A percentile compares a stretch with the other conserved stretches of the same genome.
These are phyloP conservation scores for Chrysopogon serrulatus DNA, from an alignment of 176 grass and related monocot genomes.

Conservation along the genomic window DNA sequence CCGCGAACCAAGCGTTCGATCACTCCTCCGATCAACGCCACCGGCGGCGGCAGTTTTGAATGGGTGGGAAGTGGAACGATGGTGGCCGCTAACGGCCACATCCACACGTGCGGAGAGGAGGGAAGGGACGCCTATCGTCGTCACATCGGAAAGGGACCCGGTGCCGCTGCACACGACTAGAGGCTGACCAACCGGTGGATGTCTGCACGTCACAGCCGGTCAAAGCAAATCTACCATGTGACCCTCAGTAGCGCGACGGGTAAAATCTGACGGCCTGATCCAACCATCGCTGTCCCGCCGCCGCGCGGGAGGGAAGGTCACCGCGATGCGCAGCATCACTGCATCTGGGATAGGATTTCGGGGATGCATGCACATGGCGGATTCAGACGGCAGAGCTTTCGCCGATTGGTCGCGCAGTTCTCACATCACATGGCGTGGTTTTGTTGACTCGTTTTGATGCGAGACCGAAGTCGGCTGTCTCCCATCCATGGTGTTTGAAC, in stretches of 20 bases:
- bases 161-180: not conserved
- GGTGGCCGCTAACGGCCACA: not conserved
- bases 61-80: too few species aligned
- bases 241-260: not conserved
- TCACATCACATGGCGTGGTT: not conserved
- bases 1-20: too few species aligned
- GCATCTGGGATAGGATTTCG: not conserved
- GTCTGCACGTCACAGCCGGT: not conserved
- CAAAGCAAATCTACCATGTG: not conserved
- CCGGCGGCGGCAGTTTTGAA: too few species aligned
- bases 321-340: not conserved
- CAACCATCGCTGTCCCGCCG: not conserved
- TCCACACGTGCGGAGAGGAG: not conserved
- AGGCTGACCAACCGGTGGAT: not conserved
- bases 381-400: not conserved
- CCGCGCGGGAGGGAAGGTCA: not conserved
- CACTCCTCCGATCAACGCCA: too few species aligned
- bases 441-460: not conserved
- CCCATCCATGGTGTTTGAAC: not conserved
- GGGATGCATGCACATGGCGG: not conserved
- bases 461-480: slow-evolving; percentile 8
- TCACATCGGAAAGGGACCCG: not conserved
- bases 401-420: not conserved
- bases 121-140: too few species aligned
- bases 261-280: not conserved